Percentiles rank a stretch among this genome's conserved stretches.
These are phyloP conservation scores for Hypoxylon sp. DNA, from an alignment of 2,329 filamentous ascomycete species.

Conservation along the genomic window DNA sequence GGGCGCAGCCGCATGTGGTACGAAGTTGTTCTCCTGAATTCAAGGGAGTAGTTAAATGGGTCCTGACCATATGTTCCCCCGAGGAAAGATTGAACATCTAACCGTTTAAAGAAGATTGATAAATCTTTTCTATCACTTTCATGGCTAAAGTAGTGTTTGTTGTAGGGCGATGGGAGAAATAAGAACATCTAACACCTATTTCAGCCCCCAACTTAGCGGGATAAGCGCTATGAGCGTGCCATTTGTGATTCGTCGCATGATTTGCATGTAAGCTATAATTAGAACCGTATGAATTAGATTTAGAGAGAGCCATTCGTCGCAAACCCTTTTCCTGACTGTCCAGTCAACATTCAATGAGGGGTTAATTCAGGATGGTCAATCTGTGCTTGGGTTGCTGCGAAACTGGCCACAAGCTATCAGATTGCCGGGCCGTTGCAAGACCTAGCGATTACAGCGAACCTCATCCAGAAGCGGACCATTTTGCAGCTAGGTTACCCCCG, in stretches of 20 bases:
- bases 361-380: neutral
- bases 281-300: neutral
- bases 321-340: neutral
- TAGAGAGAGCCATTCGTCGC: neutral
- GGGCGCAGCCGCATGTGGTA: neutral
- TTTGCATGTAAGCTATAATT: neutral
- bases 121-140: neutral
- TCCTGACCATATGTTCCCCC: neutral
- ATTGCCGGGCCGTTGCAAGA: neutral
- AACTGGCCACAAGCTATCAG: conserved; percentile 2
- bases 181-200: neutral
- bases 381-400: conserved; percentile 12
- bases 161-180: neutral
- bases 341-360: neutral
- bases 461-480: neutral
- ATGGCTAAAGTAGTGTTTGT: neutral
- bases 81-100: neutral
- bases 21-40: neutral
- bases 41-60: neutral
- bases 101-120: neutral
- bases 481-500: neutral
- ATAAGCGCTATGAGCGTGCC: neutral
- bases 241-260: neutral
- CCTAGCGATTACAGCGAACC: neutral
- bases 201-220: neutral